Percentiles rank a stretch among this genome's conserved stretches.
These are phyloP conservation scores for Stevia rebaudiana DNA, from an alignment of 140 eudicot species.

Conservation along the genomic window DNA sequence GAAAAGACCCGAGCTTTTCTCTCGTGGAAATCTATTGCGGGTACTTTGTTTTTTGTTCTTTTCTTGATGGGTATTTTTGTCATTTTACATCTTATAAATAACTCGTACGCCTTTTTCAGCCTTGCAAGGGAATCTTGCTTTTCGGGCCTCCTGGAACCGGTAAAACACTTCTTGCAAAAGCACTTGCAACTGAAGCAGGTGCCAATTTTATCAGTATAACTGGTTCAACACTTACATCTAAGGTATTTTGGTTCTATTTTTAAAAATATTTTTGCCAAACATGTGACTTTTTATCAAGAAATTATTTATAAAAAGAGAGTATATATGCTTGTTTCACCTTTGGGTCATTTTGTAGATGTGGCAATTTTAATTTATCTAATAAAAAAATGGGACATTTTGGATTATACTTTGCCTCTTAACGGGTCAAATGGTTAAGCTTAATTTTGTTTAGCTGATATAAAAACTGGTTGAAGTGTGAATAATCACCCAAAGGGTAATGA, in stretches of 20 bases:
- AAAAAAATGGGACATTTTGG: not conserved
- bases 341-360: not conserved
- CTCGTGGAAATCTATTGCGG: constrained; percentile 91
- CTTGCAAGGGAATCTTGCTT: constrained; percentile 97
- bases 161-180: constrained; percentile 96
- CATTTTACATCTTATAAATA: constrained; percentile 5
- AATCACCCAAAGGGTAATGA: not conserved
- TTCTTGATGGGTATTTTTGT: not conserved
- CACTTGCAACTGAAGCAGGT: constrained; percentile 99
- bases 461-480: not conserved
- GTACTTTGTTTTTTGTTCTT: constrained; percentile 32
- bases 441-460: not conserved
- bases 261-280: not conserved
- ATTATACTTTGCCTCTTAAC: not conserved
- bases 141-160: constrained; percentile 99
- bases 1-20: constrained; percentile 95
- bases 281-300: not conserved
- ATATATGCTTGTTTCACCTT: not conserved
- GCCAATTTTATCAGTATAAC: constrained; percentile 96
- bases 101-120: constrained; percentile 44
- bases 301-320: not conserved
- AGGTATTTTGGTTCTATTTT: constrained; percentile 38
- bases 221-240: constrained; percentile 97
- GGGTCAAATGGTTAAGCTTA: not conserved
- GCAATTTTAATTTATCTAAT: not conserved